Evolutionary conservation across 805 yeast species (phyloP).

Genomic region (Wickerhamiella azymoides): DNA sequence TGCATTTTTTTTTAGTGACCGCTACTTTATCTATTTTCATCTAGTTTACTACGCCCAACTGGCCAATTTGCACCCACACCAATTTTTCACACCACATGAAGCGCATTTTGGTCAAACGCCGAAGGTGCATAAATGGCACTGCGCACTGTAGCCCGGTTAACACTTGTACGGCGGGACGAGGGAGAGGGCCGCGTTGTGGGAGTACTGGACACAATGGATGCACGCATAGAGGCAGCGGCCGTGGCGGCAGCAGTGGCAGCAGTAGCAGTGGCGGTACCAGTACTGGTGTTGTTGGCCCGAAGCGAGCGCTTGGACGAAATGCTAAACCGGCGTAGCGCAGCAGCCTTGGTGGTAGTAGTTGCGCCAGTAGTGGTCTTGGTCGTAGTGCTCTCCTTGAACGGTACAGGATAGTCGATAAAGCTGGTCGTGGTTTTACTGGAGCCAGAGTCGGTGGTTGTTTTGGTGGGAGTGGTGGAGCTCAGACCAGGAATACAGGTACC

Average conservation of each 20-base stretch:
- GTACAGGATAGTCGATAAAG: constrained; percentile 5
- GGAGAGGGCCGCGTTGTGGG: not conserved
- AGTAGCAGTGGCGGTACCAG: too few relatives aligned
- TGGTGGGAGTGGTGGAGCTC: not conserved
- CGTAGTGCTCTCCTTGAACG: not conserved
- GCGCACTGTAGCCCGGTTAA: not conserved
- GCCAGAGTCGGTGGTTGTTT: not conserved
- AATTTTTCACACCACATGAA: not conserved
- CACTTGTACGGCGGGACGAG: not conserved
- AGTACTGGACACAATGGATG: not conserved
- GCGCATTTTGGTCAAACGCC: constrained; percentile 1
- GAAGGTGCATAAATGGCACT: not conserved
- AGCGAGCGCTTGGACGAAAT: too few relatives aligned
- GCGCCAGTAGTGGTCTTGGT: not conserved
- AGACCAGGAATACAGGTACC: not conserved
- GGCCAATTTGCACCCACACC: too few relatives aligned
- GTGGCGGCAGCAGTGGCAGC: not conserved
- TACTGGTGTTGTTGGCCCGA: too few relatives aligned
- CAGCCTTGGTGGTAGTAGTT: too few relatives aligned
- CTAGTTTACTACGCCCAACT: not conserved
- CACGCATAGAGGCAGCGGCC: not conserved
- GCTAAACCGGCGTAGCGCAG: too few relatives aligned
- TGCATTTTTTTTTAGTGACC: not conserved
- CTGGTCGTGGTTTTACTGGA: not conserved
- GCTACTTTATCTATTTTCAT: too few relatives aligned